Conservation (phyloP, 495 filamentous ascomycete species). For the Neurospora tetraspora region DNA sequence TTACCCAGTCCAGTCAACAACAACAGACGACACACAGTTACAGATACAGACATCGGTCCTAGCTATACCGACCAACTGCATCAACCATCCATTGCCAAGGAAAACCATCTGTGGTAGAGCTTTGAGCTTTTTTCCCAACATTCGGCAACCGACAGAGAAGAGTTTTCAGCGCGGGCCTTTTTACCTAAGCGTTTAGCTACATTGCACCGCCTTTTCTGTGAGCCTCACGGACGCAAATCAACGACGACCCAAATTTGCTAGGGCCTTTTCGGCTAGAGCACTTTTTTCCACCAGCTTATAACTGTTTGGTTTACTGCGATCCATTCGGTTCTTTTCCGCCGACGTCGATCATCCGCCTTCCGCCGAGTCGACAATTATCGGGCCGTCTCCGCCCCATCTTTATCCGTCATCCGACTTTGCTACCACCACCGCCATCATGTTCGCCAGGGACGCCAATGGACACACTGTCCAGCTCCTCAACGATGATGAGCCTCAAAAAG, state of each 20-base stretch:
- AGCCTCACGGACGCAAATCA: not conserved
- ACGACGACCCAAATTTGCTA: not conserved
- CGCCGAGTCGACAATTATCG: not conserved
- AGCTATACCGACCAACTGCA: not conserved
- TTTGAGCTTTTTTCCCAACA: not conserved
- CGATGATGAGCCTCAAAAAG: conserved; percentile 26
- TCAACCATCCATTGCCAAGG: not conserved
- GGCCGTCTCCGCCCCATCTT: not conserved
- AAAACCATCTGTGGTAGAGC: not conserved
- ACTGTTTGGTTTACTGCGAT: not conserved
- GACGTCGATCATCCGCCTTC: not conserved
- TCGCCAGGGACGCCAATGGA: conserved; percentile 39
- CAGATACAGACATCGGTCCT: not conserved
- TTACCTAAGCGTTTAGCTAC: not conserved
- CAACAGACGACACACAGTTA: not conserved
- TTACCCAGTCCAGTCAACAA: not conserved
- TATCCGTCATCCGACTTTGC: not conserved
- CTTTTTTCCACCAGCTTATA: not conserved
- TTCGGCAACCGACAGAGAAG: not conserved
- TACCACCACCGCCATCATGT: conserved; percentile 27
- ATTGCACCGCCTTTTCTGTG: not conserved
- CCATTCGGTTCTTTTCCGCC: not conserved
- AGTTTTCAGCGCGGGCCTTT: not conserved
- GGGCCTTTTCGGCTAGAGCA: not conserved
- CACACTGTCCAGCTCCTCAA: conserved; percentile 45